Base-by-base conservation (phyloP, 306 rosid genomes). In the Sicyos edulis region DNA sequence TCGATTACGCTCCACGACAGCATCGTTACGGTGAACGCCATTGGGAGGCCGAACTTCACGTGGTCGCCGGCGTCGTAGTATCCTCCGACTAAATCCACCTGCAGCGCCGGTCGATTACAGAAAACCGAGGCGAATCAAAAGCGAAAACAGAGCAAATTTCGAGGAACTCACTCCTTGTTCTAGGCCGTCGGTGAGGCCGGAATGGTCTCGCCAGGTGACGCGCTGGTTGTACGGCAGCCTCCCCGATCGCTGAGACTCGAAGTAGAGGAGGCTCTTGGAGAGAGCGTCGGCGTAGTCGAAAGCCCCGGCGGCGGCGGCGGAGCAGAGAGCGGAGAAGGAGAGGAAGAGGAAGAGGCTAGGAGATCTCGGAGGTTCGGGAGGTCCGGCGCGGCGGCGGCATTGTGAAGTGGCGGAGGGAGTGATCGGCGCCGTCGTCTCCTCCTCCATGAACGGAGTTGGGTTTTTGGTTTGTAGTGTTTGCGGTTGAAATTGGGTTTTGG, bases 41-140 rank as follows among this genome's bases (percentile, higher is more conserved):
- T 92, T 54, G 98, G 98, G 3, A 92, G 82, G 11, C 98, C 96
- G 68, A 92, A 92, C 76, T 93, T 93, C 16, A 93, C 98, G n/a
- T 93, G 96, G 80, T 93, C 98, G 8, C 98, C 98, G 11, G 98
- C 98, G 72, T 93, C 98, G 69, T 93, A 90, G 47, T 93, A 93
- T 54, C 98, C 98, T 83, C 98, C 98, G 0, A 93, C 96, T 88
- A 93, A 82, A 77, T 93, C 98, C 68, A 86, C 98, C 98, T 92
- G 32, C 17, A 75, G 79, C 65, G 21, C 58, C 29, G 19, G 34
- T 37, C 51, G 24, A 4, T 62, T n/a, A 4, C 53, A 32, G 5
- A 42, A 19, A 54, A 29, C 9, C 4, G 1, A 62, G 11, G 24
- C 24, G 16, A n/a, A 10, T n/a, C 1, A 34, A 52, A 52, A 52